These are phyloP conservation scores for Panicum miliaceum DNA, from an alignment of 176 grass and related monocot genomes.

Conservation along the genomic window DNA sequence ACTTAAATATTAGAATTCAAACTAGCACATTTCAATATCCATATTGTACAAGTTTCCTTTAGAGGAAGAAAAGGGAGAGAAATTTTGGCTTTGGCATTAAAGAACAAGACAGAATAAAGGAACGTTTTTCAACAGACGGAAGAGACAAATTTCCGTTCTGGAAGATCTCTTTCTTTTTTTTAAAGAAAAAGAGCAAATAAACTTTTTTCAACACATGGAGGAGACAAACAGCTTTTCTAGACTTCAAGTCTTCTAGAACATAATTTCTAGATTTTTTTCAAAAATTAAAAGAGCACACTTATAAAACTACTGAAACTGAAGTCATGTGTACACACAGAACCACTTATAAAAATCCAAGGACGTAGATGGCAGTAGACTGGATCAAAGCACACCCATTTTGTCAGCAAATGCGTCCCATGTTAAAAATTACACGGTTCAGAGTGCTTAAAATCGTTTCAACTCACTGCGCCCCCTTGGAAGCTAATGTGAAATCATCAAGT, in stretches of 20 bases:
- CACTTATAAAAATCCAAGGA: not conserved
- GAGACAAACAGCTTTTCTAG: not conserved
- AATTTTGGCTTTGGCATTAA: not conserved
- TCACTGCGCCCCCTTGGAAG: slow-evolving; percentile 20
- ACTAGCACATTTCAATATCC: not conserved
- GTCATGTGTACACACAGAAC: not conserved
- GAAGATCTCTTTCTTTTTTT: not conserved
- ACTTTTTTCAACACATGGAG: not conserved
- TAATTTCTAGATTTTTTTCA: not conserved
- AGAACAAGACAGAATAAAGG: not conserved
- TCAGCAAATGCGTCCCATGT: slow-evolving; percentile 24
- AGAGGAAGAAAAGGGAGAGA: not conserved
- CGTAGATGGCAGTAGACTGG: slow-evolving; percentile 2
- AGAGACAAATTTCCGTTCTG: not conserved
- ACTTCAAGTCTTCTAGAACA: slow-evolving; percentile 27
- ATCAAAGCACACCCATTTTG: slow-evolving; percentile 28
- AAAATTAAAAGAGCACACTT: not conserved
- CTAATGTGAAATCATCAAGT: slow-evolving; percentile 22
- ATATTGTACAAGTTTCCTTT: not conserved
- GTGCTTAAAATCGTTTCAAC: slow-evolving; percentile 1
- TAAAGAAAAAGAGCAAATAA: not conserved
- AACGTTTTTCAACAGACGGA: not conserved
- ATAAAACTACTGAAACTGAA: not conserved
- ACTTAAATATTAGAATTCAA: not conserved
- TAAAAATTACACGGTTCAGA: slow-evolving; percentile 6